Percentiles rank a stretch among this genome's conserved stretches.
These are phyloP conservation scores for Talaromyces sp. DNA, from an alignment of 2,329 filamentous ascomycete genomes.

Conservation along the genomic window DNA sequence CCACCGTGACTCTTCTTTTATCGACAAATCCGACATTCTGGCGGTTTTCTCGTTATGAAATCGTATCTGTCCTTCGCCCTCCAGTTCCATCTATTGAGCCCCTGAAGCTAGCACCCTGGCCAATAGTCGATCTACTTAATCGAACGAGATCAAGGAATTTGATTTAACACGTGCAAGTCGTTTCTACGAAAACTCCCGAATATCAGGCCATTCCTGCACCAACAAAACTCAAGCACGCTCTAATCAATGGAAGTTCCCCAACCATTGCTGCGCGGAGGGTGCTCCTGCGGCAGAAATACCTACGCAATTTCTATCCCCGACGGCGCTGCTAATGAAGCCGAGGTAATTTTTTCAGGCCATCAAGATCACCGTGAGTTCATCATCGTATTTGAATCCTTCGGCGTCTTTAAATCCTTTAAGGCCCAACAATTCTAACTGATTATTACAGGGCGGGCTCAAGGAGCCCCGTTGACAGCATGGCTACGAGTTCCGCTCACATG, in stretches of 20 bases:
- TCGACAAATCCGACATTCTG: neutral
- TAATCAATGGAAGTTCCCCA: neutral
- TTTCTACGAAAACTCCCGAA: neutral
- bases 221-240: neutral
- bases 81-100: neutral
- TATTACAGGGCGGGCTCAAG: constrained; percentile 58
- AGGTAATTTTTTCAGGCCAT: constrained; percentile 72
- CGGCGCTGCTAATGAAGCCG: constrained; percentile 54
- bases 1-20: neutral
- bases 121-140: neutral
- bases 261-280: constrained; percentile 63
- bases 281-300: constrained; percentile 80
- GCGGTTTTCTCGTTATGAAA: neutral
- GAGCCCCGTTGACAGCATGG: constrained; percentile 72
- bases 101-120: neutral
- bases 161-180: neutral
- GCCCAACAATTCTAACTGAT: constrained; percentile 14
- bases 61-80: neutral
- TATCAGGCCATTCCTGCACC: neutral
- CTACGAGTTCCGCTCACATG: constrained; percentile 76
- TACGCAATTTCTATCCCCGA: constrained; percentile 71
- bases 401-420: neutral
- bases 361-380: constrained; percentile 64
- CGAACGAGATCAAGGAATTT: neutral
- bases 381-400: neutral